These are phyloP conservation scores for Aureobasidium subglaciale DNA, from an alignment of 2,329 filamentous ascomycete species.

Conservation along the genomic window DNA sequence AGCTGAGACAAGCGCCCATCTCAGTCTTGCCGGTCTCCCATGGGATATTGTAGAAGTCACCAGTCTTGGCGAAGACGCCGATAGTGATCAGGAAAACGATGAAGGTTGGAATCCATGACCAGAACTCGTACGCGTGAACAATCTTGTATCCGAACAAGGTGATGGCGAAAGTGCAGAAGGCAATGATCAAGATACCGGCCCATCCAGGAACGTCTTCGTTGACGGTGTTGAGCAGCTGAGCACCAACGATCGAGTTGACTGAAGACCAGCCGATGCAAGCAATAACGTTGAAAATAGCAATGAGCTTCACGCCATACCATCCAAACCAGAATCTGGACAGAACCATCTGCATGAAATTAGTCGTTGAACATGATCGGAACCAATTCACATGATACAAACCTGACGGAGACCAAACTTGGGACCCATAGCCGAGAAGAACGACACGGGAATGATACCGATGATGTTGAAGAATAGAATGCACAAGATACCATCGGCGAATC, in stretches of 20 bases:
- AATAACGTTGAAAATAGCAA: slow-evolving; percentile 61
- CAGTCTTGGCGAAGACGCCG: slow-evolving; percentile 60
- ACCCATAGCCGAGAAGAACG: slow-evolving; percentile 71
- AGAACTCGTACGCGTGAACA: slow-evolving; percentile 71
- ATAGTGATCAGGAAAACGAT: slow-evolving; percentile 67
- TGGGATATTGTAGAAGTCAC: slow-evolving; percentile 56
- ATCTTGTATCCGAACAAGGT: slow-evolving; percentile 70
- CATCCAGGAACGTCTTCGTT: slow-evolving; percentile 62
- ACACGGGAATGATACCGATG: slow-evolving; percentile 63
- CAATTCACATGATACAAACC: slow-evolving; percentile 17
- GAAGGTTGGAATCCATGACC: slow-evolving; percentile 64
- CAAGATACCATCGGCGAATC: slow-evolving; percentile 66
- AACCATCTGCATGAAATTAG: slow-evolving; percentile 18
- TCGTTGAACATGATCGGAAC: not conserved
- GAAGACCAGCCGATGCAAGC: slow-evolving; percentile 69
- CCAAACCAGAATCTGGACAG: slow-evolving; percentile 56
- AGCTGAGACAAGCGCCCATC: slow-evolving; percentile 56
- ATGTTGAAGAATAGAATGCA: slow-evolving; percentile 70
- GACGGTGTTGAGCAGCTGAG: slow-evolving; percentile 68
- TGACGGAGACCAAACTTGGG: slow-evolving; percentile 68
- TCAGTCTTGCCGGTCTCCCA: slow-evolving; percentile 54
- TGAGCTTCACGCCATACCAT: slow-evolving; percentile 60
- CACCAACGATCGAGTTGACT: slow-evolving; percentile 73
- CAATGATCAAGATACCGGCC: slow-evolving; percentile 69
- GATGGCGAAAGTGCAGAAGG: slow-evolving; percentile 58